These are phyloP conservation scores for Mimosa pudica DNA, from an alignment of 306 rosid species.

Conservation along the genomic window DNA sequence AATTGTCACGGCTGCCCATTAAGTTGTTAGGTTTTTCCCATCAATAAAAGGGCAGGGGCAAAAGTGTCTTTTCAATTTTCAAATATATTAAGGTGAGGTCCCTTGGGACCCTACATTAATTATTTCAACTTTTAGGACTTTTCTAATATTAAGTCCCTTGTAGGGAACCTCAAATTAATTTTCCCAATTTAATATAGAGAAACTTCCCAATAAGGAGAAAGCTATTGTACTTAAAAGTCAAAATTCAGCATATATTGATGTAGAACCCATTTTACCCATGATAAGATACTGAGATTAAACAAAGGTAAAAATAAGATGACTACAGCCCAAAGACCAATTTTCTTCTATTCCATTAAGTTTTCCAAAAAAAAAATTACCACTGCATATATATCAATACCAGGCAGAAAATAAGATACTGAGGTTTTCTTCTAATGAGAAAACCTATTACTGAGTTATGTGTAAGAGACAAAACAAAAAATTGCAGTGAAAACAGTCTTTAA, in stretches of 20 bases:
- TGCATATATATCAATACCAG: no score
- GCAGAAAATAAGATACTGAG: no score
- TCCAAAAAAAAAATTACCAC: no score
- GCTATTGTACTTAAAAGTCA: constrained; percentile 7
- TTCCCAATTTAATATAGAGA: constrained; percentile 26
- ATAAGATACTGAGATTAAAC: constrained; percentile 25
- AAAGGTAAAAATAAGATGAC: constrained; percentile 19
- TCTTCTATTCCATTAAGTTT: neutral
- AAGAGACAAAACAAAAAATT: constrained; percentile 21
- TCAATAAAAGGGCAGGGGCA: no score
- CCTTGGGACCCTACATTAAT: no score
- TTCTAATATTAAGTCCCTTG: no score
- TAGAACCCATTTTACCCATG: neutral
- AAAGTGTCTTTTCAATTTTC: no score
- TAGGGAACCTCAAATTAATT: no score
- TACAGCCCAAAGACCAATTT: neutral
- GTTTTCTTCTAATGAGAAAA: constrained; percentile 29
- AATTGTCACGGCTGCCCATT: no score
- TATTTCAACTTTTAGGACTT: no score
- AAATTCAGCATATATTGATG: constrained; percentile 13
- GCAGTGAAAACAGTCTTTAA: constrained; percentile 7
- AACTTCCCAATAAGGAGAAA: constrained; percentile 8
- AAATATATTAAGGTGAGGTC: no score
- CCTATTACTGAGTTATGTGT: neutral
- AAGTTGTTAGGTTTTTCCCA: no score